phyloP scores from a whole-genome alignment of 2,329 filamentous ascomycete species.

The Pseudopyrenochaeta lycopersici region DNA sequence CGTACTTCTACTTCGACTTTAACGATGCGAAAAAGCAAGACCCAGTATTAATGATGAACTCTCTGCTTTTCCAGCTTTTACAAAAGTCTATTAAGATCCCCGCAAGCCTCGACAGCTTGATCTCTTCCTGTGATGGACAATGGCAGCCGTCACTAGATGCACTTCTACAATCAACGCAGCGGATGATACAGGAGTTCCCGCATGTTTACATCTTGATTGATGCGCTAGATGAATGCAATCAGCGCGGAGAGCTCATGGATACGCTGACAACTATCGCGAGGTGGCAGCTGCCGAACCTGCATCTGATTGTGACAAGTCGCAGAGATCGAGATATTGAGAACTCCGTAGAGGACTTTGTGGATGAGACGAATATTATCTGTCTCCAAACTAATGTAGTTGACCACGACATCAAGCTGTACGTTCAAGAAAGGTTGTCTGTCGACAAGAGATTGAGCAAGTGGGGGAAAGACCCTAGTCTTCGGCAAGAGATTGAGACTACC shows the following conservation, averaged over 20 bases:
- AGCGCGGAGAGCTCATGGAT: constrained; percentile 31
- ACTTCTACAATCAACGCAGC: constrained; percentile 27
- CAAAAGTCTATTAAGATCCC: constrained; percentile 19
- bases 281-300: constrained; percentile 32
- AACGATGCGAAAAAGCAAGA: constrained; percentile 49
- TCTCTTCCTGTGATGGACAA: constrained; percentile 29
- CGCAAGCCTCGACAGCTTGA: constrained; percentile 32
- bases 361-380: constrained; percentile 20
- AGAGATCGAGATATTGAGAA: constrained; percentile 40
- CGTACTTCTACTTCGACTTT: constrained; percentile 49
- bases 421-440: constrained; percentile 46
- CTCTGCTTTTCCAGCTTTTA: constrained; percentile 50
- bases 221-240: constrained; percentile 39
- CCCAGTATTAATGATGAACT: constrained; percentile 46
- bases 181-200: constrained; percentile 35
- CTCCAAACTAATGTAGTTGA: constrained; percentile 37
- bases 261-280: constrained; percentile 24
- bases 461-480: constrained; percentile 31
- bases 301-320: constrained; percentile 39
- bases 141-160: constrained; percentile 30
- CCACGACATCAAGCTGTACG: constrained; percentile 29
- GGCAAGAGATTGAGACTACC: constrained; percentile 39
- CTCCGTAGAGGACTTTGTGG: constrained; percentile 21
- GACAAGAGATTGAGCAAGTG: constrained; percentile 35
- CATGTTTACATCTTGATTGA: constrained; percentile 18